These are phyloP conservation scores for Crinitomyces ghanaensis DNA, from an alignment of 805 yeast genomes.

Conservation along the genomic window DNA sequence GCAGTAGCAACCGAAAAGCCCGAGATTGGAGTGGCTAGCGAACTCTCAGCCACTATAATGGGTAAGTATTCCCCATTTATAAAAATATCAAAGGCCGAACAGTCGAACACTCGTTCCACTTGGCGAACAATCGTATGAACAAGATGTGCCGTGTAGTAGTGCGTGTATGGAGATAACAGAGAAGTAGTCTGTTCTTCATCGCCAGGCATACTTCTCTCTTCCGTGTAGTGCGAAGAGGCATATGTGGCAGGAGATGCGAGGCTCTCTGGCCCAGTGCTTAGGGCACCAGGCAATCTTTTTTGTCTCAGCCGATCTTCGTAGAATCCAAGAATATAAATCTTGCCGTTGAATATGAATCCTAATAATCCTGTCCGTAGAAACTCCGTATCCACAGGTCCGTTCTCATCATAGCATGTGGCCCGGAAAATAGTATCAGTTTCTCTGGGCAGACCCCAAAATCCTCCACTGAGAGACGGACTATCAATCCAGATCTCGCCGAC, in stretches of 20 bases:
- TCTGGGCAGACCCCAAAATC: constrained; percentile 61
- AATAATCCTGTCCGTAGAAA: constrained; percentile 83
- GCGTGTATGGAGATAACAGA: constrained; percentile 29
- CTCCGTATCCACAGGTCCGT: constrained; percentile 60
- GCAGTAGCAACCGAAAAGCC: constrained; percentile 23
- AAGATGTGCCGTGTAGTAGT: constrained; percentile 79
- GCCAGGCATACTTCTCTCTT: constrained; percentile 32
- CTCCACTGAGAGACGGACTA: constrained; percentile 81
- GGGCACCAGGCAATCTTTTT: constrained; percentile 21
- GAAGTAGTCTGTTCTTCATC: constrained; percentile 5
- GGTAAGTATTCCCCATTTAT: constrained; percentile 74
- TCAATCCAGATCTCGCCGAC: constrained; percentile 99
- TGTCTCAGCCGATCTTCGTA: constrained; percentile 89
- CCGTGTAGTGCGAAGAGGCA: constrained; percentile 42
- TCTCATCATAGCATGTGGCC: constrained; percentile 65
- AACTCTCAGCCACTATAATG: constrained; percentile 74
- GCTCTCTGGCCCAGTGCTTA: too few species aligned
- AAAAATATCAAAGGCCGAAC: constrained; percentile 79
- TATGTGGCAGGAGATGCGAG: too few species aligned
- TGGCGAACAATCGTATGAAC: constrained; percentile 74
- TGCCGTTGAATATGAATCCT: constrained; percentile 82
- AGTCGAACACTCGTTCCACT: constrained; percentile 73
- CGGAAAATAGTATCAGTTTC: constrained; percentile 70
- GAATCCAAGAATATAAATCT: constrained; percentile 75
- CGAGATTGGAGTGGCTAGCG: constrained; percentile 33